Evolutionary conservation across 208 protist species (phyloP).

Genomic region (Trypanosoma brucei): DNA sequence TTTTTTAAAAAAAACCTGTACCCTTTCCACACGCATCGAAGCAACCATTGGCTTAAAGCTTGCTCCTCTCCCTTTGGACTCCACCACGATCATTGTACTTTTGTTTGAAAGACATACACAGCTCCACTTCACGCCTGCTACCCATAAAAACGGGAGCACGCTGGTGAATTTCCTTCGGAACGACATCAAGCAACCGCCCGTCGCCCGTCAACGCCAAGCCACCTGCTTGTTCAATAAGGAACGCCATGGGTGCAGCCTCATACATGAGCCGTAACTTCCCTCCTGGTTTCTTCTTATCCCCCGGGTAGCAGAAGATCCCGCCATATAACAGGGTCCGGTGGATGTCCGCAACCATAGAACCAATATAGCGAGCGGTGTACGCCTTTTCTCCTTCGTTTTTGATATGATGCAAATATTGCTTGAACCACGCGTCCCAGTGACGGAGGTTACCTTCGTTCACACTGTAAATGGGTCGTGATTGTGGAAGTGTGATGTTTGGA

Average conservation of each 20-base stretch:
- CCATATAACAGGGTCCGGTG: constrained; percentile 98
- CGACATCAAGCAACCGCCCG: constrained; percentile 78
- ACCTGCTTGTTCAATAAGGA: constrained; percentile 89
- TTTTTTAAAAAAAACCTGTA: too few species aligned
- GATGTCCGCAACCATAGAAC: constrained; percentile 97
- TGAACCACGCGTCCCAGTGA: constrained; percentile 77
- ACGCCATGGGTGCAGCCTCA: constrained; percentile 93
- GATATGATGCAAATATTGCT: constrained; percentile 64
- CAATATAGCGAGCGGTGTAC: constrained; percentile 87
- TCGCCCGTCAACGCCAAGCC: constrained; percentile 82
- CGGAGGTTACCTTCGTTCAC: constrained; percentile 94
- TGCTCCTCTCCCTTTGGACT: constrained; percentile 23
- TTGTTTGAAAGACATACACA: constrained; percentile 73
- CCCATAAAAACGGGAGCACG: constrained; percentile 91
- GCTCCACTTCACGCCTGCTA: constrained; percentile 79
- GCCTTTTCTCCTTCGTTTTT: constrained; percentile 56
- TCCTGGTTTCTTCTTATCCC: constrained; percentile 82
- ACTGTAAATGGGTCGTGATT: constrained; percentile 94
- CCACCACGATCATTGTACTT: constrained; percentile 14
- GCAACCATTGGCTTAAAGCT: background rate
- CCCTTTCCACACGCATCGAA: too few species aligned
- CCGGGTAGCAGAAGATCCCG: constrained; percentile 98
- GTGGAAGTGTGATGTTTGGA: constrained; percentile 87
- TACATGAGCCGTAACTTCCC: constrained; percentile 98
- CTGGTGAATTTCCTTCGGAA: constrained; percentile 87